A percentile compares a stretch with the other conserved stretches of the same genome.
Conservation (phyloP, 768 basidiomycete species). For the Mycena capillaripes region DNA sequence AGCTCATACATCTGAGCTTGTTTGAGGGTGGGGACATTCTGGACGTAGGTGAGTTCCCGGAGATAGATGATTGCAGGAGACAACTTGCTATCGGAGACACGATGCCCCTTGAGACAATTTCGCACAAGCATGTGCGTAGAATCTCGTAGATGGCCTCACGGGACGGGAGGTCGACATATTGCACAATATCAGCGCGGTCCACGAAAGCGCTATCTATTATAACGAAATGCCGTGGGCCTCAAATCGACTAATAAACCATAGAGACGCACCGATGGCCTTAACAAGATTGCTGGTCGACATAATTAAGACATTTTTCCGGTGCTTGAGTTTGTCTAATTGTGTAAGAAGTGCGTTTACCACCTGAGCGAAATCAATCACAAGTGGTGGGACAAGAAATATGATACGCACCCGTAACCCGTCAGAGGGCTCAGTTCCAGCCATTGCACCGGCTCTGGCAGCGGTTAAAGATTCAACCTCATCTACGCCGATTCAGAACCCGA, state of each 20-base stretch:
- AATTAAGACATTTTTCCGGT: slow-evolving; percentile 93
- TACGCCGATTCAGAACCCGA: slow-evolving; percentile 46
- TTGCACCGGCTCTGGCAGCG: slow-evolving; percentile 93
- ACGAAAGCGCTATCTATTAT: slow-evolving; percentile 90
- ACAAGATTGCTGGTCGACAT: slow-evolving; percentile 97
- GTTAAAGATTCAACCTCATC: slow-evolving; percentile 98
- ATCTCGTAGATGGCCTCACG: slow-evolving; percentile 96
- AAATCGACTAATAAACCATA: background rate
- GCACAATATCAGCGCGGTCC: slow-evolving; percentile 96
- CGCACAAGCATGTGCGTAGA: slow-evolving; percentile 82
- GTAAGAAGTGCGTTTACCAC: slow-evolving; percentile 98
- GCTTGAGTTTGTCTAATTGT: slow-evolving; percentile 95
- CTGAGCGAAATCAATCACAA: slow-evolving; percentile 53
- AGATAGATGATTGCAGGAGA: background rate
- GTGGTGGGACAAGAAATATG: background rate
- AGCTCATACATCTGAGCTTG: slow-evolving; percentile 72
- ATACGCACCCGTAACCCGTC: slow-evolving; percentile 87
- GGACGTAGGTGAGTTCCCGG: slow-evolving; percentile 13
- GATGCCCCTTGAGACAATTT: slow-evolving; percentile 83
- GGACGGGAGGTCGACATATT: slow-evolving; percentile 93
- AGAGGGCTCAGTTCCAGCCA: slow-evolving; percentile 95
- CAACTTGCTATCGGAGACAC: slow-evolving; percentile 72
- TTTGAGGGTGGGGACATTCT: slow-evolving; percentile 75
- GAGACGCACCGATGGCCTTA: slow-evolving; percentile 86
- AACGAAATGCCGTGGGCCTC: background rate